Base-by-base conservation (phyloP, 176 grass and related monocot genomes). In the Puya raimondii region DNA sequence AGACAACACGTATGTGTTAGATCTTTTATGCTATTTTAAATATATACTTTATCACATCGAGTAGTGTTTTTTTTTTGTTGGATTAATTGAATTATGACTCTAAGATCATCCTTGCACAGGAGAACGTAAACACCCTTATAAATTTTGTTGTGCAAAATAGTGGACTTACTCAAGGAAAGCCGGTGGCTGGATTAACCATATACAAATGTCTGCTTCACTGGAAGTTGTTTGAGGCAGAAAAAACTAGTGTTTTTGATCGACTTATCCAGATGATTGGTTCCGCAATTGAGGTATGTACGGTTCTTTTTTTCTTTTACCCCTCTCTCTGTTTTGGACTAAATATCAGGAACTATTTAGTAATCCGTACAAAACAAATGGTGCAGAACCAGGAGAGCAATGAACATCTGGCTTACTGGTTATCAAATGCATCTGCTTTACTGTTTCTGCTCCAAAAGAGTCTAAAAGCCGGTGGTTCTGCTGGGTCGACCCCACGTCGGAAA, bases 151-250 rank as follows among this genome's bases (percentile, higher is more conserved):
- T 71, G 67, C 81, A 82, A 33, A 90, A 87, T 69, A 74, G 92
- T 89, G 93, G 86, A 52, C 82, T 92, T 54, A 88, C 72, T 79
- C 71, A 80, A 79, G 93, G 81, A 83, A 97, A 92, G 8, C 84
- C 93, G n/a, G 42, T 90, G 53, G 86, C 89, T 87, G 93, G 86
- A 72, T 67, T 97, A 42, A 88, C 86, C 50, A 88, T 97, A 66
- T 97, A 97, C 64, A 87, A 97, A 72, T 97, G 86, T 83, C 86
- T 97, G 75, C 76, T 97, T 69, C 86, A 97, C 25, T 97, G 93
- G 93, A 97, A 92, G 74, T 70, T 81, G 48, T 97, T 97, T 75
- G 84, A 97, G 83, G 81, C 86, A 75, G 94, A 97, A 71, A 97
- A 88, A 71, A 97, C 89, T 64, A 87, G 66, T 77, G 86, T 88